These are phyloP conservation scores for Przewalskia tangutica DNA, from an alignment of 257 asterid genomes.

Conservation along the genomic window DNA sequence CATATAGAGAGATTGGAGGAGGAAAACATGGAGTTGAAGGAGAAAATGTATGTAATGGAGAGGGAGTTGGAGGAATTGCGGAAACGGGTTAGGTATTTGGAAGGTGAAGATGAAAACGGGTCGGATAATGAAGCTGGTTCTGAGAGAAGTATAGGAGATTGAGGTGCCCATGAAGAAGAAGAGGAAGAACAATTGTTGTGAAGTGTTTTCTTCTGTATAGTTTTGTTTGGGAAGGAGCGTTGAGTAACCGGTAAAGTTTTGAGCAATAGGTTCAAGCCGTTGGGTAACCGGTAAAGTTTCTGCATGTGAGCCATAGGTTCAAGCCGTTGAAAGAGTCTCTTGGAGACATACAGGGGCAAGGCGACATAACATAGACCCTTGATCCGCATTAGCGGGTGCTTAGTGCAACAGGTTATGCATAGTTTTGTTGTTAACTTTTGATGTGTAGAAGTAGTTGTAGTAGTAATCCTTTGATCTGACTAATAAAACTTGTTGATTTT, in stretches of 20 bases:
- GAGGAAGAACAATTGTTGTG: neutral
- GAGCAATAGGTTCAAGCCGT: too few relatives aligned
- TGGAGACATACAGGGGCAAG: too few relatives aligned
- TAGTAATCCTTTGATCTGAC: neutral
- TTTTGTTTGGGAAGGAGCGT: neutral
- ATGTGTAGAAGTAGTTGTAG: neutral
- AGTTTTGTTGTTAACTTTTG: neutral
- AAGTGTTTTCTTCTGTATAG: neutral
- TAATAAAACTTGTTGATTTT: neutral
- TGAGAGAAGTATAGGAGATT: constrained; percentile 20
- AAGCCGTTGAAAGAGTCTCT: too few relatives aligned
- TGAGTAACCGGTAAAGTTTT: too few relatives aligned
- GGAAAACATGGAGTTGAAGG: constrained; percentile 45
- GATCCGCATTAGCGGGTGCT: too few relatives aligned
- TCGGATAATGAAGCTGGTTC: constrained; percentile 23
- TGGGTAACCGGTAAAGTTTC: too few relatives aligned
- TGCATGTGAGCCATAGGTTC: too few relatives aligned
- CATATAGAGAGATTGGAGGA: constrained; percentile 47
- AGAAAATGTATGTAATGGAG: constrained; percentile 38
- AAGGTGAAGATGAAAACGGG: constrained; percentile 12
- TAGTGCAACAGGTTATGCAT: neutral
- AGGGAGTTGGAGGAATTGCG: constrained; percentile 37
- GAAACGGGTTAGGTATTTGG: constrained; percentile 27
- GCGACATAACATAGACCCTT: too few relatives aligned
- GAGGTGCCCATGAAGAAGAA: neutral